Evolutionary conservation across 441 rosid species (phyloP).

Genomic region (Brassica balearica): DNA sequence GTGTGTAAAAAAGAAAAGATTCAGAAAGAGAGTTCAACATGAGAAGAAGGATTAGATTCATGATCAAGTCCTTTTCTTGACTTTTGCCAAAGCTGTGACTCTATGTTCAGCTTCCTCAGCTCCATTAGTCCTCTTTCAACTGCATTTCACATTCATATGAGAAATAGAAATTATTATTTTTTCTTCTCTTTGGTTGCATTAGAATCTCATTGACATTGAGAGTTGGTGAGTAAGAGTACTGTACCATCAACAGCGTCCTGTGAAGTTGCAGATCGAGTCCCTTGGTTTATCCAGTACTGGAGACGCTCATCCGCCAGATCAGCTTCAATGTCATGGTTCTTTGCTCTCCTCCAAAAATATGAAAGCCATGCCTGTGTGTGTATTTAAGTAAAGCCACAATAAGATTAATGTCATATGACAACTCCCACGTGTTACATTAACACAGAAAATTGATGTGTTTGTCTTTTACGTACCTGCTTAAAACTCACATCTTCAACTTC

Average conservation of each 20-base stretch:
- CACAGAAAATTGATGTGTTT: neutral
- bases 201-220: neutral
- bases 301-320: conserved; percentile 81
- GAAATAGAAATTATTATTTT: neutral
- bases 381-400: neutral
- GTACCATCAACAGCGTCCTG: conserved; percentile 88
- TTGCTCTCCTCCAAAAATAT: conserved; percentile 77
- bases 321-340: conserved; percentile 66
- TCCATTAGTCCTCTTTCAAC: conserved; percentile 87
- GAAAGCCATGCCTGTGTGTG: conserved; percentile 65
- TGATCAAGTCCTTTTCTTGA: conserved; percentile 61
- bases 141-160: conserved; percentile 38
- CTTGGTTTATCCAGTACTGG: conserved; percentile 59
- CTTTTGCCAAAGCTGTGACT: conserved; percentile 78
- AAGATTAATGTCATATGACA: conserved; percentile 14
- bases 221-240: conserved; percentile 13
- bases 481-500: conserved; percentile 90
- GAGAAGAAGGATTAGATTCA: conserved; percentile 48
- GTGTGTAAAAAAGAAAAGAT: conserved; percentile 8
- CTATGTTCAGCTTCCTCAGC: conserved; percentile 77
- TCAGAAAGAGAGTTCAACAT: conserved; percentile 50
- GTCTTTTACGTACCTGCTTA: conserved; percentile 64
- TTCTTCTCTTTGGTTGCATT: no score
- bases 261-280: conserved; percentile 52
- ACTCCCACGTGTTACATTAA: neutral